phyloP scores from a whole-genome alignment of 2,329 filamentous ascomycete genomes.

The Xylaria multiplex region DNA sequence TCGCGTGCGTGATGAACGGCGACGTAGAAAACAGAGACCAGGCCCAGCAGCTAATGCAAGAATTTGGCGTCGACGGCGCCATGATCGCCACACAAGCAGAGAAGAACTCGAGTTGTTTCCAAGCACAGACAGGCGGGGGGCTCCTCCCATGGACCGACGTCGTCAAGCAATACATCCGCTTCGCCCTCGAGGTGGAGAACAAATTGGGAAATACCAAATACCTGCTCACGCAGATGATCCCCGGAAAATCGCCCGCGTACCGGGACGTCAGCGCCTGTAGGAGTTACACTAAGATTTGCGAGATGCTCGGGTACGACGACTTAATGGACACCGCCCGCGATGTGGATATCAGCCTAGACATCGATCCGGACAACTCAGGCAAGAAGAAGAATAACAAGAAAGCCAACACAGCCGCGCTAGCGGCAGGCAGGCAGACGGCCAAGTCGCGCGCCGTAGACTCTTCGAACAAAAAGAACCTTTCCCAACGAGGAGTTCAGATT shows the following conservation, averaged over 20 bases:
- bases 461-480: slow-evolving; percentile 46
- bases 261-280: slow-evolving; percentile 71
- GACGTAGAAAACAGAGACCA: slow-evolving; percentile 83
- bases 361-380: slow-evolving; percentile 63
- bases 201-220: slow-evolving; percentile 94
- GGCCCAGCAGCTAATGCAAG: slow-evolving; percentile 74
- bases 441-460: slow-evolving; percentile 47
- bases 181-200: slow-evolving; percentile 81
- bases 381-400: slow-evolving; percentile 49
- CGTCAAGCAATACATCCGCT: slow-evolving; percentile 77
- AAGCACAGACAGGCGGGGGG: slow-evolving; percentile 69
- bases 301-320: slow-evolving; percentile 70
- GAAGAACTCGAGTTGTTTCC: slow-evolving; percentile 89
- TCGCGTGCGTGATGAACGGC: slow-evolving; percentile 95
- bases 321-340: slow-evolving; percentile 71
- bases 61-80: slow-evolving; percentile 89
- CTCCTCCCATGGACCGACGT: slow-evolving; percentile 82
- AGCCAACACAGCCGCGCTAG: slow-evolving; percentile 55
- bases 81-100: slow-evolving; percentile 98
- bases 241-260: slow-evolving; percentile 76
- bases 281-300: slow-evolving; percentile 76
- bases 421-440: slow-evolving; percentile 60
- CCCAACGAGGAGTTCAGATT: slow-evolving; percentile 46
- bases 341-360: slow-evolving; percentile 71
- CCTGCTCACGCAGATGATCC: slow-evolving; percentile 83